These are phyloP conservation scores for Aspergillus steynii DNA, from an alignment of 495 filamentous ascomycete species.

Conservation along the genomic window DNA sequence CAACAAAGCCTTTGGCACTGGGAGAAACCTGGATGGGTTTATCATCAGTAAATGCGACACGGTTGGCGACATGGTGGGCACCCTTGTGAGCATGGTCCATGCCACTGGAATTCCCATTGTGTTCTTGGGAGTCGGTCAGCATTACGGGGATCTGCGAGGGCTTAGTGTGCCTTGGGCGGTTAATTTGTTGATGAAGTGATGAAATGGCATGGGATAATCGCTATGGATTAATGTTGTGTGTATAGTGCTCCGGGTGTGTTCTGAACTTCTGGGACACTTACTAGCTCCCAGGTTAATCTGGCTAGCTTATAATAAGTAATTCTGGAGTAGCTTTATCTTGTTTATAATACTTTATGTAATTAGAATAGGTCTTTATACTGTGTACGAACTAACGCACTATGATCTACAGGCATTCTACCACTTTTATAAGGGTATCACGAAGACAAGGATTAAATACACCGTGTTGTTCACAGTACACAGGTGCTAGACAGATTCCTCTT, in stretches of 20 bases:
- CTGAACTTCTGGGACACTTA: no score
- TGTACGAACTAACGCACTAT: no score
- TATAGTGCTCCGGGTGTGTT: not conserved
- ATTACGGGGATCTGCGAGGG: constrained; percentile 93
- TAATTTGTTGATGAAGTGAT: constrained; percentile 68
- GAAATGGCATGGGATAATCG: not conserved
- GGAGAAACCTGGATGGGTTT: constrained; percentile 83
- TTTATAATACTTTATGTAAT: no score
- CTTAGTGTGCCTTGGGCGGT: constrained; percentile 92
- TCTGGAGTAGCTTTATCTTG: no score
- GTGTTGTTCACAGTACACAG: no score
- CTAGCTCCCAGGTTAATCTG: no score
- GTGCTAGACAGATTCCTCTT: no score
- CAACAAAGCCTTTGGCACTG: constrained; percentile 84
- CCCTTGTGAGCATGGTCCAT: constrained; percentile 95
- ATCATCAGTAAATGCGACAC: constrained; percentile 99
- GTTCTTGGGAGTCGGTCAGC: constrained; percentile 92
- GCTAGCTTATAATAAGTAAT: no score
- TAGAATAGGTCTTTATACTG: no score
- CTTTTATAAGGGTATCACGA: no score
- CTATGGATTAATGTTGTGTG: not conserved
- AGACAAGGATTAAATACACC: no score
- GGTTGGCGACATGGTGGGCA: constrained; percentile 97
- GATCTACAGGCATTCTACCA: no score
- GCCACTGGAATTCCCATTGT: constrained; percentile 93